Evolutionary conservation across 2,329 filamentous ascomycete genomes (phyloP).

Genomic region (Apiospora phragmitis): DNA sequence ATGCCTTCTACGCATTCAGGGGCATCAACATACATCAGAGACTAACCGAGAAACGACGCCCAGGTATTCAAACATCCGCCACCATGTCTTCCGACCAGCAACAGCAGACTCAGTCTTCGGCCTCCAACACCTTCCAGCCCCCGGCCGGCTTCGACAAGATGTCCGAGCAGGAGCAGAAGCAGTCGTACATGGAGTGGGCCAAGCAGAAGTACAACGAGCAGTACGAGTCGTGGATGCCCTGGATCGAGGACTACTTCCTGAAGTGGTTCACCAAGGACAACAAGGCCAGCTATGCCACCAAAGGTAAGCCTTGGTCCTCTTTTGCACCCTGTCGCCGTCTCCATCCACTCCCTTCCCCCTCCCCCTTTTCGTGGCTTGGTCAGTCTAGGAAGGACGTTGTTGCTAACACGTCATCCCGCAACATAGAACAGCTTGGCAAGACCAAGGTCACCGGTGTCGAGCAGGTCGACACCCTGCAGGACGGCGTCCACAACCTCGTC

Average conservation of each 20-base stretch:
- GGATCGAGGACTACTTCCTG: slow-evolving; percentile 73
- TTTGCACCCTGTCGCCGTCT: too few relatives aligned
- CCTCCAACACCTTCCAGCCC: slow-evolving; percentile 14
- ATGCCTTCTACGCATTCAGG: background rate
- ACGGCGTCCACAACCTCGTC: slow-evolving; percentile 63
- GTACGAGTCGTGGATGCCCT: slow-evolving; percentile 75
- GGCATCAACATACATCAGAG: background rate
- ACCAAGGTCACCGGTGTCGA: slow-evolving; percentile 68
- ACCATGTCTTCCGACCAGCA: background rate
- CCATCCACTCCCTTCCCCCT: too few relatives aligned
- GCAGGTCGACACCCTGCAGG: slow-evolving; percentile 69
- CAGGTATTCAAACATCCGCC: background rate
- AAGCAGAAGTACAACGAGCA: slow-evolving; percentile 68
- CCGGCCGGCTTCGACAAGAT: slow-evolving; percentile 15
- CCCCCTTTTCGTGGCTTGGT: background rate
- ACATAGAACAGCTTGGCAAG: slow-evolving; percentile 64
- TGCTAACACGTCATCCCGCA: background rate
- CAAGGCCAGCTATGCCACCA: slow-evolving; percentile 71
- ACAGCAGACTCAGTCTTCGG: background rate
- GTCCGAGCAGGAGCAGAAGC: slow-evolving; percentile 16
- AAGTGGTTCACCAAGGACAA: slow-evolving; percentile 75
- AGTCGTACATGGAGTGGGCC: slow-evolving; percentile 52
- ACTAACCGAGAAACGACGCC: background rate
- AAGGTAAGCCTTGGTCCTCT: slow-evolving; percentile 46
- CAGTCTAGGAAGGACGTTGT: accelerated